Evolutionary conservation across 2,329 filamentous ascomycete species (phyloP).

Genomic region (Metarhizium rileyi): DNA sequence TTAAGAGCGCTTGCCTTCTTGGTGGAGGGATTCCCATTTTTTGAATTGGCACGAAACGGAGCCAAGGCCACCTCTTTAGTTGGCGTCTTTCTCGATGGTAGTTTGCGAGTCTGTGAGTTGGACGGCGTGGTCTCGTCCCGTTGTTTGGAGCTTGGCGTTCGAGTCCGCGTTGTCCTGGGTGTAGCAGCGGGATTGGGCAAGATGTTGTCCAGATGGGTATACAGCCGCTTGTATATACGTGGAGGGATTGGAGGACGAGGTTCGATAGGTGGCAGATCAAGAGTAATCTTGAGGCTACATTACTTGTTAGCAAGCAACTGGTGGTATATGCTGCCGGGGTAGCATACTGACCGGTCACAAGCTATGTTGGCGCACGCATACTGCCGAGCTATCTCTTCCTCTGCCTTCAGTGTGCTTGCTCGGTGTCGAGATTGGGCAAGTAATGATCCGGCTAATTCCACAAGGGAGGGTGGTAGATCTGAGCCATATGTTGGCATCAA

Average conservation of each 20-base stretch:
- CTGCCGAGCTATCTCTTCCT: slow-evolving; percentile 77
- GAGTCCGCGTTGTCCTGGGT: slow-evolving; percentile 19
- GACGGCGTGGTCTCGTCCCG: slow-evolving; percentile 16
- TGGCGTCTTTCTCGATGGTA: slow-evolving; percentile 34
- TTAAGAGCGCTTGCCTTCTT: slow-evolving; percentile 17
- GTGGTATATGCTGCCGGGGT: neutral
- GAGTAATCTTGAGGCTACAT: slow-evolving; percentile 58
- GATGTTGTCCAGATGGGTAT: slow-evolving; percentile 66
- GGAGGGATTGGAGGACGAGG: slow-evolving; percentile 70
- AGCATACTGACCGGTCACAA: slow-evolving; percentile 57
- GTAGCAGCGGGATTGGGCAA: slow-evolving; percentile 38
- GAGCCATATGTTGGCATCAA: slow-evolving; percentile 64
- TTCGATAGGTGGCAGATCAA: slow-evolving; percentile 69
- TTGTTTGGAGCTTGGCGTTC: slow-evolving; percentile 26
- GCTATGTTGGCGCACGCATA: slow-evolving; percentile 85
- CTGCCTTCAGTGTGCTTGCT: slow-evolving; percentile 67
- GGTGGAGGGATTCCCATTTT: slow-evolving; percentile 28
- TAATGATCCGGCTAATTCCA: slow-evolving; percentile 62
- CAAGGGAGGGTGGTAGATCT: slow-evolving; percentile 56
- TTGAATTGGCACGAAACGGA: slow-evolving; percentile 29
- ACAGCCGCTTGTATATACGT: slow-evolving; percentile 74
- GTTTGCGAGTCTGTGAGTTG: slow-evolving; percentile 18
- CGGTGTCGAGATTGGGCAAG: slow-evolving; percentile 72
- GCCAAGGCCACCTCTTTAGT: slow-evolving; percentile 35
- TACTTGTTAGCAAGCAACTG: neutral